Base-by-base conservation (phyloP, 352 stramenopile species). In the Lagenidium sp. region DNA sequence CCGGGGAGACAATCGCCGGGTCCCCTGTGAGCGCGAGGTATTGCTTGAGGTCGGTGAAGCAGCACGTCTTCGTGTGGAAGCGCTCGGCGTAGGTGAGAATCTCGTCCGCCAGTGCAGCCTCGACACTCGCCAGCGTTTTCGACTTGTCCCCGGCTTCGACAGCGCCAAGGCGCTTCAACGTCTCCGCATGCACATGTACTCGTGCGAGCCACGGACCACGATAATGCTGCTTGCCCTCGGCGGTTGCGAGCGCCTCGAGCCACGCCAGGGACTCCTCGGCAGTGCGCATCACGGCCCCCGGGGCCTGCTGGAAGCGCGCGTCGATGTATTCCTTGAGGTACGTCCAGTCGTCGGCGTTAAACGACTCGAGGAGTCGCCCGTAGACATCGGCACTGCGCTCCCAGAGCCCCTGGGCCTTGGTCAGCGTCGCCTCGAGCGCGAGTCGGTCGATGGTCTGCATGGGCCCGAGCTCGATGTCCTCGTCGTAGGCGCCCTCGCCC, bases 41-140 rank as follows among this genome's bases (percentile, higher is more conserved):
- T 48, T 86, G 76, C 58, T 90, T 81, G 24, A 94, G 57, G 44
- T 94, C 81, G 41, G 76, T 76, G 53, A 94, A 91, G 48, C 81
- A 94, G 68, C 78, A 91, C 36, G 72, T 73, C 56, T 94, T 94
- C 10, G 60, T 73, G 44, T 72, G 72, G 57, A 91, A 90, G 6
- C 57, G 63, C 20, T 84, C 58, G 28, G 68, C 60, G 59, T 94
- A 94, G 20, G 43, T 46, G 25, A 74, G 21, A 12, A 93, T 72
- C 15, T 53, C 39, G 18, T 68, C 54, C 41, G 80, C 52, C 3
- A 94, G 44, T 29, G 61, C 57, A 3, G 28, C 28, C 36, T 91
- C 78, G 15, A 64, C 47, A n/a, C 59, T 28, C 20, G 39, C 22
- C 7, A 78, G 36, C 13, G 32, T 15, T 1, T 24, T 36, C 19